A percentile compares a stretch with the other conserved stretches of the same genome.
phyloP scores from a whole-genome alignment of 2,329 filamentous ascomycete species.

The Neocatenulostroma microsporum region DNA sequence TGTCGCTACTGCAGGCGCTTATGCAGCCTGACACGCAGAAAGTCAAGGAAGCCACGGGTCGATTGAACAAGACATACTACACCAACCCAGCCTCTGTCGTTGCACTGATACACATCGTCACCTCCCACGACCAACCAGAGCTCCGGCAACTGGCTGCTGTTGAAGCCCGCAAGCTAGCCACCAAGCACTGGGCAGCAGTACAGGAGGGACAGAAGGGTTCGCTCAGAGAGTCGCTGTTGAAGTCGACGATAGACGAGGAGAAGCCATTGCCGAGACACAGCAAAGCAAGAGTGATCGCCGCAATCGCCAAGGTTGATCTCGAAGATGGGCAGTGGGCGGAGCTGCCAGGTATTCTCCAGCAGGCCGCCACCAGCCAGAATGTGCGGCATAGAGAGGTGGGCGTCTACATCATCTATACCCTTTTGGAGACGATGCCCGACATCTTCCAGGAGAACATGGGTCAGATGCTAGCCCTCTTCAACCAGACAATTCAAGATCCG shows the following conservation, averaged over 20 bases:
- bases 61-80: constrained; percentile 91
- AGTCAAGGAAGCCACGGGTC: constrained; percentile 69
- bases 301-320: constrained; percentile 78
- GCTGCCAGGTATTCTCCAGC: constrained; percentile 69
- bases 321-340: constrained; percentile 79
- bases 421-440: constrained; percentile 80
- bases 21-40: constrained; percentile 81
- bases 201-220: constrained; percentile 67
- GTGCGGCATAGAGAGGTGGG: constrained; percentile 80
- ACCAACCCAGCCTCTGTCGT: constrained; percentile 74
- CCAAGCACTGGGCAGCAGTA: constrained; percentile 77
- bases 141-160: constrained; percentile 87
- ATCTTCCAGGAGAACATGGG: constrained; percentile 73
- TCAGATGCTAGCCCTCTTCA: constrained; percentile 75
- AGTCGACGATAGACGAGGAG: constrained; percentile 74
- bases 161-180: constrained; percentile 73
- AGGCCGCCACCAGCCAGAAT: constrained; percentile 66
- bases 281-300: constrained; percentile 76
- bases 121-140: constrained; percentile 62
- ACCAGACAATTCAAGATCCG: constrained; percentile 78
- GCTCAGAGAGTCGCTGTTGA: constrained; percentile 73
- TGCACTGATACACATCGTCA: constrained; percentile 79
- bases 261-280: constrained; percentile 73
- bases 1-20: constrained; percentile 78
- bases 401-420: constrained; percentile 85